Evolutionary conservation across 2,329 filamentous ascomycete genomes (phyloP).

Genomic region (Elsinoe fawcettii): DNA sequence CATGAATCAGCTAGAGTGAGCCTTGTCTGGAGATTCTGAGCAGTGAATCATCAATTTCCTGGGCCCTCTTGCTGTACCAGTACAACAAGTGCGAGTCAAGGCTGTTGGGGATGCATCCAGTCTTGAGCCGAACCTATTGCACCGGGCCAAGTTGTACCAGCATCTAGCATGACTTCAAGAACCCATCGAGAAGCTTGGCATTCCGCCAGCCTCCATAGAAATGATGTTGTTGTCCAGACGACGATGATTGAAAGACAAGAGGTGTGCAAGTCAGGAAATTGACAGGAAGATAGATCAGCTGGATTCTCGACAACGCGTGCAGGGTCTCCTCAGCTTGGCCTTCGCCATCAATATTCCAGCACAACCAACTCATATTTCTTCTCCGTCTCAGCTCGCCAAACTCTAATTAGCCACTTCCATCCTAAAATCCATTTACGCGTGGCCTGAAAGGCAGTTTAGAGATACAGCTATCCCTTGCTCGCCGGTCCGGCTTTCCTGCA

Average conservation of each 20-base stretch:
- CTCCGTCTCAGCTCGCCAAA: background rate
- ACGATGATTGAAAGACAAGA: too few relatives aligned
- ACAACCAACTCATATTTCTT: too few relatives aligned
- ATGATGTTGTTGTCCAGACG: too few relatives aligned
- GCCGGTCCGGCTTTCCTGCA: background rate
- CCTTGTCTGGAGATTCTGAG: background rate
- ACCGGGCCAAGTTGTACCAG: too few relatives aligned
- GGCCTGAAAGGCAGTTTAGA: background rate
- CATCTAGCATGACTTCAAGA: too few relatives aligned
- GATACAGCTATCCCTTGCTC: background rate
- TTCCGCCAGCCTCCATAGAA: too few relatives aligned
- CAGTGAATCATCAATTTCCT: background rate
- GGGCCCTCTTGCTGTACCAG: background rate
- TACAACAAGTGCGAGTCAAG: slow-evolving; percentile 7
- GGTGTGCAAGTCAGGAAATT: too few relatives aligned
- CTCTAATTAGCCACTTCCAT: background rate
- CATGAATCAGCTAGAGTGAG: background rate
- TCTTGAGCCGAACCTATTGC: too few relatives aligned
- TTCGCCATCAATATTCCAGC: too few relatives aligned
- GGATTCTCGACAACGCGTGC: background rate
- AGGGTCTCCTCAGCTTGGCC: background rate
- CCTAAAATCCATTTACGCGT: background rate
- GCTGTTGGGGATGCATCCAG: too few relatives aligned
- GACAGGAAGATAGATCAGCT: too few relatives aligned
- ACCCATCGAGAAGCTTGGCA: too few relatives aligned